phyloP scores from a whole-genome alignment of 192 early-diverging fungal species.

The Coemansia sp. region DNA sequence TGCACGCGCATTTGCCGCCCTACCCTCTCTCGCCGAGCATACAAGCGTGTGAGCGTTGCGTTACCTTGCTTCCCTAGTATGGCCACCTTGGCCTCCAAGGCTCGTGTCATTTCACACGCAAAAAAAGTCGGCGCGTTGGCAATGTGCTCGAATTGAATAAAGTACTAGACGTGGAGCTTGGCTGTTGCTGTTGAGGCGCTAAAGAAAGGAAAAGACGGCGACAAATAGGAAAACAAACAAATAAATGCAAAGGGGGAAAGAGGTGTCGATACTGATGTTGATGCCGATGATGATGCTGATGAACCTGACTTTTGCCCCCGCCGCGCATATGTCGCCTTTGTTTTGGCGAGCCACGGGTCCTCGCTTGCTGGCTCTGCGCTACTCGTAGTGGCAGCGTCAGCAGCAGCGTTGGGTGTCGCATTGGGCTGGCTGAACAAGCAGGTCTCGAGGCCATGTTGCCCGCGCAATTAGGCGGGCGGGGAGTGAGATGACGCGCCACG shows the following conservation, averaged over 20 bases:
- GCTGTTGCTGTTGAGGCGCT: no score
- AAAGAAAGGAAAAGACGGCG: no score
- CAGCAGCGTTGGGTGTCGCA: background rate
- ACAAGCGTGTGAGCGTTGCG: no score
- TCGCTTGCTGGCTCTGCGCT: background rate
- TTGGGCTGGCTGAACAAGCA: background rate
- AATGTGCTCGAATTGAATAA: no score
- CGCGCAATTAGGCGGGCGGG: background rate
- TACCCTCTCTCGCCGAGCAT: no score
- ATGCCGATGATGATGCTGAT: background rate
- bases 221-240: background rate
- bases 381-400: background rate
- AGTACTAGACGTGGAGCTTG: no score
- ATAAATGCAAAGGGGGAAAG: background rate
- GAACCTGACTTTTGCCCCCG: no score
- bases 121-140: no score
- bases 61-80: conserved; percentile 77
- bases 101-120: conserved; percentile 27
- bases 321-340: no score
- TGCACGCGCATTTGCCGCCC: no score
- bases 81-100: conserved; percentile 74
- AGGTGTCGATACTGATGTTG: no score
- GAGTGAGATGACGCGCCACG: background rate
- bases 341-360: background rate
- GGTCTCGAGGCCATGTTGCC: background rate